These are phyloP conservation scores for Candida sakaeoensis DNA, from an alignment of 805 yeast genomes.

Conservation along the genomic window DNA sequence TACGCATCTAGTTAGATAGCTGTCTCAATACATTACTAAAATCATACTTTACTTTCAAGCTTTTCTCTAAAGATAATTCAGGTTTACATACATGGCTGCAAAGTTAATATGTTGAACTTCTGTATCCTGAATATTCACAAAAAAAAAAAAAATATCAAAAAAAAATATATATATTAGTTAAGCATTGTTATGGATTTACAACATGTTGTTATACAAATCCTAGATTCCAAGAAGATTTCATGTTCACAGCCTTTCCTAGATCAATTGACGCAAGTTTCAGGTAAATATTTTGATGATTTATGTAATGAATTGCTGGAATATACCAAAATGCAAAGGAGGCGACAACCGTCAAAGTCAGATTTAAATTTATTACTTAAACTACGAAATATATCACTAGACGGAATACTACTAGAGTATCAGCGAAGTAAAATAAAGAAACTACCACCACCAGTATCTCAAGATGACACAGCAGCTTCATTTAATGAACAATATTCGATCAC, in stretches of 20 bases:
- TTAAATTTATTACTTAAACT: conserved; percentile 41
- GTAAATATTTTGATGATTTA: conserved; percentile 32
- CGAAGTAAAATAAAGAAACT: conserved; percentile 8
- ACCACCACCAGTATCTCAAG: conserved; percentile 3
- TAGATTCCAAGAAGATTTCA: conserved; percentile 15
- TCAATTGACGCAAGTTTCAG: conserved; percentile 25
- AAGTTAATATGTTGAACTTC: too few species aligned
- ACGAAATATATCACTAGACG: conserved; percentile 32
- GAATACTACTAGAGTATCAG: conserved; percentile 12
- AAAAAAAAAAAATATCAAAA: neutral
- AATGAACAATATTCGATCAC: conserved; percentile 49
- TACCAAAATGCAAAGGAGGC: conserved; percentile 59
- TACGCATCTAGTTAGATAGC: too few species aligned
- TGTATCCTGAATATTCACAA: neutral
- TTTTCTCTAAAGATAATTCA: too few species aligned
- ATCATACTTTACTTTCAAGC: too few species aligned
- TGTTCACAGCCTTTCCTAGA: conserved; percentile 27
- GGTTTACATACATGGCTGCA: too few species aligned
- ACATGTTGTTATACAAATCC: conserved; percentile 7
- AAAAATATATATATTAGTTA: neutral
- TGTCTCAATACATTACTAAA: too few species aligned
- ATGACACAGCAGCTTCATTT: conserved; percentile 45
- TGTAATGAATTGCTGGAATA: conserved; percentile 43
- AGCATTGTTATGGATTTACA: conserved; percentile 9
- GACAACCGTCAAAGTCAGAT: conserved; percentile 51